Evolutionary conservation across 805 yeast genomes (phyloP).

Genomic region (Kodamaea hsintzibuensis): DNA sequence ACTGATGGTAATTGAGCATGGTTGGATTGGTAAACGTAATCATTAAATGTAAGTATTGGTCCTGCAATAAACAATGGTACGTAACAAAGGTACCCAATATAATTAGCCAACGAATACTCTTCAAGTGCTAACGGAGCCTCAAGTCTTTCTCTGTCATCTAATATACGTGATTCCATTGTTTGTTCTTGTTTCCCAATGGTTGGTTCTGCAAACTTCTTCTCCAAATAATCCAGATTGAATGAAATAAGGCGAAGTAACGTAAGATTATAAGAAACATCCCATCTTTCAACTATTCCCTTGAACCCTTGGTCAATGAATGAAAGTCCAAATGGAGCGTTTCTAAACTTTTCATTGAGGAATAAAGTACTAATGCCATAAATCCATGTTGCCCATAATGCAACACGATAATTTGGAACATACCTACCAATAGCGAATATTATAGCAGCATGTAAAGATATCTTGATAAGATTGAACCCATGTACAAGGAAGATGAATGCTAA

Average conservation of each 20-base stretch:
- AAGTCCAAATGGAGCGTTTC: slow-evolving; percentile 57
- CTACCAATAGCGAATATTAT: slow-evolving; percentile 55
- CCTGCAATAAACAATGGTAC: slow-evolving; percentile 95
- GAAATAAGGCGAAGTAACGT: slow-evolving; percentile 82
- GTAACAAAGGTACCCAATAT: slow-evolving; percentile 74
- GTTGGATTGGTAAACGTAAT: slow-evolving; percentile 73
- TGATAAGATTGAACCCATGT: slow-evolving; percentile 76
- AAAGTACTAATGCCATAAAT: slow-evolving; percentile 73
- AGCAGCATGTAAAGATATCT: slow-evolving; percentile 58
- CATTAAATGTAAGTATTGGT: slow-evolving; percentile 91
- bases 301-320: slow-evolving; percentile 58
- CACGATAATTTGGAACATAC: slow-evolving; percentile 28
- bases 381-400: slow-evolving; percentile 61
- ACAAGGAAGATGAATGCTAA: slow-evolving; percentile 64
- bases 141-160: slow-evolving; percentile 65
- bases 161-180: slow-evolving; percentile 9
- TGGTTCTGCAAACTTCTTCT: slow-evolving; percentile 25
- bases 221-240: slow-evolving; percentile 74
- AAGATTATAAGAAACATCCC: slow-evolving; percentile 97
- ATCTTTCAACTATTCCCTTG: slow-evolving; percentile 77
- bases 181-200: slow-evolving; percentile 7
- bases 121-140: slow-evolving; percentile 58
- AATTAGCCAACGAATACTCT: slow-evolving; percentile 66
- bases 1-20: slow-evolving; percentile 60
- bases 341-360: slow-evolving; percentile 71